Base-by-base conservation (phyloP, 495 filamentous ascomycete species). In the Pyrenopolyporus hunteri region DNA sequence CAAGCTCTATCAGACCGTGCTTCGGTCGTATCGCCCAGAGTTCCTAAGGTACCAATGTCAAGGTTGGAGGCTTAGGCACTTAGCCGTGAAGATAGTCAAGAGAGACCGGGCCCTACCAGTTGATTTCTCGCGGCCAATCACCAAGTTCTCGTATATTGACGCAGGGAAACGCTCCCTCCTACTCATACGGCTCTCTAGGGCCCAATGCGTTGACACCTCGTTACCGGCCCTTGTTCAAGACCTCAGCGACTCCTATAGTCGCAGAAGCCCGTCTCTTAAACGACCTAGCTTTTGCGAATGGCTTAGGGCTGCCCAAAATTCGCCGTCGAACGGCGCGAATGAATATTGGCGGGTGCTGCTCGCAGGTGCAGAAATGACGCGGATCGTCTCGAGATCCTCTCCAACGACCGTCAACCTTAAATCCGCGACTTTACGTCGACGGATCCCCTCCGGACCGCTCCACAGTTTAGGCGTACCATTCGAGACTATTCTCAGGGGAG, bases 101-200 rank as follows among this genome's bases (percentile, higher is more conserved):
- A 75, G 75, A 55, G 78, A 81, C 11, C 73, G 76, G 26, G 43
- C 65, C 1, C 59, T 51, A 6, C 67, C 70, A 3, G 64, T 75
- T 23, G 70, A 72, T 6, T 80, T 80, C 26, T 69, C 72, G 44
- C 55, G 63, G 1, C 77, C 78, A 0, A 58, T 80, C 40, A 80
- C 78, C 11, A 80, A 78, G 45, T 81, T 81, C 57, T 72, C 65
- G 29, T 78, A 79, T 36, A 44, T 81, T 14, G 78, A 81, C 26
- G 78, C 70, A 0, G 70, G 74, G 26, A 80, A 77, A 64, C 76
- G 75, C 44, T 79, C 77, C n/a, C 59, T 69, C 0, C 71, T 81
- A 17, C 43, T 79, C 1, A 58, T 81, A 47, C 68, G 78, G 37
- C 65, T 81, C 6, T 76, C 75, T 19, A 76, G 74, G 53, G 78